Evolutionary conservation across 1,139 yeast genomes (phyloP).

Genomic region (Hanseniaspora uvarum): DNA sequence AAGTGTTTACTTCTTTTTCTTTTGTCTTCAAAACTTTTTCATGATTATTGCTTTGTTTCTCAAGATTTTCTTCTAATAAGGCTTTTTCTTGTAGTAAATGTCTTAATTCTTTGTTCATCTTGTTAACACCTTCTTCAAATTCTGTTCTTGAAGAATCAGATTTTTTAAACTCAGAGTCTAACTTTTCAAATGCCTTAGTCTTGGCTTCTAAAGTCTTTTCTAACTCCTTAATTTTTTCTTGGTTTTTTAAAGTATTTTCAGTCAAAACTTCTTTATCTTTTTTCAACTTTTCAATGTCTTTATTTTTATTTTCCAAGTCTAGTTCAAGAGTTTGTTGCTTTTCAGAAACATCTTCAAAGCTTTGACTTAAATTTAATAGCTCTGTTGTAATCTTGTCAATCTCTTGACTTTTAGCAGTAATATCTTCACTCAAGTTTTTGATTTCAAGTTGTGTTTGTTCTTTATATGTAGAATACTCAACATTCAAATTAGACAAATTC

Average conservation of each 20-base stretch:
- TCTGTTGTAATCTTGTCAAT: conserved; percentile 19
- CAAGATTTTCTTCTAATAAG: conserved; percentile 33
- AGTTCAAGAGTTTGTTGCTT: conserved; percentile 11
- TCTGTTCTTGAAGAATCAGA: conserved; percentile 42
- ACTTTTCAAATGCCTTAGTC: conserved; percentile 22
- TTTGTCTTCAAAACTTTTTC: conserved; percentile 27
- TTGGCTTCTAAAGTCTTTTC: conserved; percentile 22
- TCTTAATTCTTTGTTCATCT: conserved; percentile 77
- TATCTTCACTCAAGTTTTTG: conserved; percentile 13
- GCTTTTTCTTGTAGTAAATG: conserved; percentile 49
- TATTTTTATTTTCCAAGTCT: not conserved
- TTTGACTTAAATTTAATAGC: conserved; percentile 4
- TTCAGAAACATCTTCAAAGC: conserved; percentile 17
- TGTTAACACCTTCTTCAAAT: conserved; percentile 81
- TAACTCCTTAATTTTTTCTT: conserved; percentile 6
- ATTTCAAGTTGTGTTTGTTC: not conserved
- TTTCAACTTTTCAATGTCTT: conserved; percentile 2
- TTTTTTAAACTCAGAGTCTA: conserved; percentile 29
- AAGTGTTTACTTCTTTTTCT: conserved; percentile 22
- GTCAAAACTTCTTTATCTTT: conserved; percentile 12
- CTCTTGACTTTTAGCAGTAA: conserved; percentile 21
- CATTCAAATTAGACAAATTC: conserved; percentile 7
- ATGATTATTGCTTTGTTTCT: conserved; percentile 26
- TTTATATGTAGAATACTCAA: not conserved
- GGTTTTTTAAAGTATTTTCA: conserved; percentile 14